phyloP scores from a whole-genome alignment of 2,329 filamentous ascomycete species.

The Trichoderma sp. region DNA sequence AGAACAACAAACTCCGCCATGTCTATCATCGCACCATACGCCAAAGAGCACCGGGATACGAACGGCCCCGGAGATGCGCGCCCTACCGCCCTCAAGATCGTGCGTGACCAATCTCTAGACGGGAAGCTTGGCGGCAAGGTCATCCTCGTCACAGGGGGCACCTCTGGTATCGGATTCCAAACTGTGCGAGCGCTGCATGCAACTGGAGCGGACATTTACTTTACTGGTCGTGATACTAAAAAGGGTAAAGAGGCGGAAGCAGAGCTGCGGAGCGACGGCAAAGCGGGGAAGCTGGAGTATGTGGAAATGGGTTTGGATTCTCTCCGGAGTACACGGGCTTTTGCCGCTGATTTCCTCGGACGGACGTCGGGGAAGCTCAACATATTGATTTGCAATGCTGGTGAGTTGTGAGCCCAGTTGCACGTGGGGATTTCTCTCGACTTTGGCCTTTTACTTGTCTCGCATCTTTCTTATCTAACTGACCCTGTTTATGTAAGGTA shows the following conservation, averaged over 20 bases:
- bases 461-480: background rate
- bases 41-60: background rate
- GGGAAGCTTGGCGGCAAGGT: conserved; percentile 36
- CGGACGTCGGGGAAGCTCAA: conserved; percentile 25
- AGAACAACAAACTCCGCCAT: background rate
- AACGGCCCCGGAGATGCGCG: conserved; percentile 32
- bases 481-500: conserved; percentile 15
- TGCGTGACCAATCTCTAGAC: conserved; percentile 31
- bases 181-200: conserved; percentile 41
- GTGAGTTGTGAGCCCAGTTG: conserved; percentile 19
- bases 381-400: conserved; percentile 43
- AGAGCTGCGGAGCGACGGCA: conserved; percentile 24
- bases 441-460: background rate
- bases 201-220: conserved; percentile 44
- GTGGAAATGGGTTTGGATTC: conserved; percentile 32
- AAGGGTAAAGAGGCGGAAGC: conserved; percentile 25
- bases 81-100: conserved; percentile 37
- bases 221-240: conserved; percentile 40
- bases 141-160: conserved; percentile 43
- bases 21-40: conserved; percentile 4
- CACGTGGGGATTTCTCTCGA: background rate
- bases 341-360: conserved; percentile 24
- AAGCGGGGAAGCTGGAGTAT: conserved; percentile 31
- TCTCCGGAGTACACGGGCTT: conserved; percentile 33
- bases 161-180: conserved; percentile 43